These are phyloP conservation scores for Dactylonectria macrodidyma DNA, from an alignment of 2,329 filamentous ascomycete species.

Conservation along the genomic window DNA sequence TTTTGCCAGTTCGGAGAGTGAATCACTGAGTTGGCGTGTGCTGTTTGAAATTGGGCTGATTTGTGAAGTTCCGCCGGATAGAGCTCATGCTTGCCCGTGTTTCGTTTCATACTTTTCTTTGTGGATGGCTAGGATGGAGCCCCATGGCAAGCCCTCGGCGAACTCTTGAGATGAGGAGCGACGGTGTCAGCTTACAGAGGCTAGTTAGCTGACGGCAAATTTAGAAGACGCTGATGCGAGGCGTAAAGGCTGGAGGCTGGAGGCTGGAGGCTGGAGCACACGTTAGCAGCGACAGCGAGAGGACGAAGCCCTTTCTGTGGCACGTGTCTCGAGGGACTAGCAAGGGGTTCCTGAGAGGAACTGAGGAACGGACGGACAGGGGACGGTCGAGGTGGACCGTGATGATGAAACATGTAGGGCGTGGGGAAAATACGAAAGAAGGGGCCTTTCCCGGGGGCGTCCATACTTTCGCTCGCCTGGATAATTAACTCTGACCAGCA, in stretches of 20 bases:
- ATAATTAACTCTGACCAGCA: conserved; percentile 18
- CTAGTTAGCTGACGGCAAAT: background rate
- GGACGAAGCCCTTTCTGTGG: conserved; percentile 39
- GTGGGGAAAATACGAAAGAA: conserved; percentile 50
- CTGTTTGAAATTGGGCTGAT: background rate
- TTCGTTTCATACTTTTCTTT: conserved; percentile 27
- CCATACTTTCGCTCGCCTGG: conserved; percentile 22
- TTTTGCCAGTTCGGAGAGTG: background rate
- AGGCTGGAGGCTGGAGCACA: too few relatives aligned
- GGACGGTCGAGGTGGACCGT: conserved; percentile 36
- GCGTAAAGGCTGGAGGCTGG: background rate
- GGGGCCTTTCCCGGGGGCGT: conserved; percentile 23
- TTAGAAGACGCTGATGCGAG: conserved; percentile 5
- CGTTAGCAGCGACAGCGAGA: conserved; percentile 10
- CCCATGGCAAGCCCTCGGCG: conserved; percentile 7
- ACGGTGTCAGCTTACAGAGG: background rate
- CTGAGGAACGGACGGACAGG: conserved; percentile 16
- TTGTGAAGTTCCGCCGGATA: conserved; percentile 15
- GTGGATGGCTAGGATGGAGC: conserved; percentile 2
- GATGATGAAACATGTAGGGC: conserved; percentile 47
- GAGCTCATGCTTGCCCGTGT: conserved; percentile 23
- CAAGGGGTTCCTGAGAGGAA: conserved; percentile 19
- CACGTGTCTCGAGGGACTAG: conserved; percentile 38
- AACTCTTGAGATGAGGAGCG: conserved; percentile 3
- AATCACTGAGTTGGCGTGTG: background rate